Percentiles rank a stretch among this genome's conserved stretches.
These are phyloP conservation scores for Miscanthus sacchariflorus DNA, from an alignment of 202 grass and related monocot species.

Conservation along the genomic window DNA sequence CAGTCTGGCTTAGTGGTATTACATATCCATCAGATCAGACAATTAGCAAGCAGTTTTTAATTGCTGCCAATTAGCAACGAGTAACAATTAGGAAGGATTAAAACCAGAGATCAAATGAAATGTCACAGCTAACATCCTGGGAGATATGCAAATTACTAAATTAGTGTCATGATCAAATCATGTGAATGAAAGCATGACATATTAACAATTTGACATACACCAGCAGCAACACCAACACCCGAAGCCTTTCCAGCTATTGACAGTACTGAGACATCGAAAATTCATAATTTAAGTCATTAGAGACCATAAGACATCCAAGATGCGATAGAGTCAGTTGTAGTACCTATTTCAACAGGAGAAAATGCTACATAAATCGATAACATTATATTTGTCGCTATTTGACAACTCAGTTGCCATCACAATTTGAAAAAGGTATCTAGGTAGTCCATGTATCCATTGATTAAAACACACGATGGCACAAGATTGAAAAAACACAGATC, in stretches of 20 bases:
- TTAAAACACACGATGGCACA: not conserved
- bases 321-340: not conserved
- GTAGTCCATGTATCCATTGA: not conserved
- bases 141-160: constrained; percentile 2
- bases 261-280: not conserved
- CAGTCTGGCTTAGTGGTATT: constrained; percentile 1
- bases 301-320: not conserved
- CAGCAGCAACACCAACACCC: not conserved
- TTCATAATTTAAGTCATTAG: not conserved
- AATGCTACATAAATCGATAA: not conserved
- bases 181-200: not conserved
- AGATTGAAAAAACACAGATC: not conserved
- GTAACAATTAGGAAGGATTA: constrained; percentile 23
- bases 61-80: constrained; percentile 1
- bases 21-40: not conserved
- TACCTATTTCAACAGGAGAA: not conserved
- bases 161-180: not conserved
- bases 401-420: not conserved
- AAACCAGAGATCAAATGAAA: not conserved
- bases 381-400: not conserved
- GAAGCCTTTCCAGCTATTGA: not conserved
- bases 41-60: not conserved
- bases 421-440: not conserved
- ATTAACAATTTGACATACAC: not conserved
- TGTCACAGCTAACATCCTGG: not conserved